phyloP scores from a whole-genome alignment of 805 yeast species.

The Candida sanyiensis region DNA sequence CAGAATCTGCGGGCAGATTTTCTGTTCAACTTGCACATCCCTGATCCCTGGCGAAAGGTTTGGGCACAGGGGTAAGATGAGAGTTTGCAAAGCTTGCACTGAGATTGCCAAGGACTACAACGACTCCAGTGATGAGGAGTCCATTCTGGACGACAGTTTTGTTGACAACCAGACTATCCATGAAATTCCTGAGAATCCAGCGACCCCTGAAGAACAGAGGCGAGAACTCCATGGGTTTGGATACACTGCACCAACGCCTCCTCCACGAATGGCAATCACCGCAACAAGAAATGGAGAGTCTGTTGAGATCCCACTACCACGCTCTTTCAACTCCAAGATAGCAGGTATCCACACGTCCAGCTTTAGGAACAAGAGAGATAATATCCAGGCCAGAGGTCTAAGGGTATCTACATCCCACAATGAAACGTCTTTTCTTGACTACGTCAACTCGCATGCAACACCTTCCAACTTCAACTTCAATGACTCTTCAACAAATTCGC shows the following conservation, averaged over 20 bases:
- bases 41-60: constrained; percentile 62
- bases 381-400: background rate
- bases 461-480: constrained; percentile 23
- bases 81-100: constrained; percentile 73
- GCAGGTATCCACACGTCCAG: constrained; percentile 23
- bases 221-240: constrained; percentile 1
- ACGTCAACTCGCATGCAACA: constrained; percentile 19
- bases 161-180: constrained; percentile 19
- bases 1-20: constrained; percentile 92
- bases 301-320: constrained; percentile 54
- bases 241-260: constrained; percentile 45
- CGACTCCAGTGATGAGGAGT: constrained; percentile 63
- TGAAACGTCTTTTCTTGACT: constrained; percentile 24
- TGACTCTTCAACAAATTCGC: constrained; percentile 1
- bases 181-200: constrained; percentile 18
- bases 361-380: constrained; percentile 15
- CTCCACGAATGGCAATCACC: constrained; percentile 75
- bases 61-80: constrained; percentile 59
- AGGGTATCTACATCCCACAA: constrained; percentile 6
- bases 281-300: constrained; percentile 77
- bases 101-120: constrained; percentile 59
- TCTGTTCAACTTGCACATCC: constrained; percentile 77
- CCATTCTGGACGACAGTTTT: constrained; percentile 33
- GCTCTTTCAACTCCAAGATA: constrained; percentile 23
- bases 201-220: constrained; percentile 20